Evolutionary conservation across 306 rosid genomes (phyloP).

Genomic region (Urtica urens): DNA sequence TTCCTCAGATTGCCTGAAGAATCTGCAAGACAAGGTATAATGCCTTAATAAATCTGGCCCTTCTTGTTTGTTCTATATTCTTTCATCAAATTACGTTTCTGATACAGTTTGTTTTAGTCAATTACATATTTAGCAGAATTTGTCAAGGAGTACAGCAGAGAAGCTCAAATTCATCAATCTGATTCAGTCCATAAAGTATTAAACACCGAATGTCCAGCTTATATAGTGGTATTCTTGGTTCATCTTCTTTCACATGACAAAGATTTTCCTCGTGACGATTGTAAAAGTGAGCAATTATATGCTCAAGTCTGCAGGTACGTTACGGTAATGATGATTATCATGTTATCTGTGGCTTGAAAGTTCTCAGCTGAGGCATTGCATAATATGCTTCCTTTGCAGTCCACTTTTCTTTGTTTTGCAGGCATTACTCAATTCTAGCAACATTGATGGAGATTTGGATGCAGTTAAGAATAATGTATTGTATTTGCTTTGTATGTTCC

Average conservation of each 20-base stretch:
- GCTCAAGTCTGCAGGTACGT: constrained; percentile 69
- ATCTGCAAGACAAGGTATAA: constrained; percentile 52
- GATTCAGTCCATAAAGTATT: constrained; percentile 43
- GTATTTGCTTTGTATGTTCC: constrained; percentile 53
- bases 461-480: constrained; percentile 40
- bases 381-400: constrained; percentile 46
- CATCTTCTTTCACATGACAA: constrained; percentile 63
- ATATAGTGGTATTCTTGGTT: constrained; percentile 63
- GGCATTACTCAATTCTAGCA: constrained; percentile 38
- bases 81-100: constrained; percentile 17
- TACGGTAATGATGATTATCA: constrained; percentile 9
- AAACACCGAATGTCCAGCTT: constrained; percentile 52
- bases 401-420: constrained; percentile 65
- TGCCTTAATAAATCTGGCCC: constrained; percentile 3
- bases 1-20: constrained; percentile 33
- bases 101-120: constrained; percentile 44
- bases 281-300: constrained; percentile 41
- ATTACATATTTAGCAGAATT: constrained; percentile 61
- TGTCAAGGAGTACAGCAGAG: constrained; percentile 56
- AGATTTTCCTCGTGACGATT: constrained; percentile 43
- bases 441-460: constrained; percentile 45
- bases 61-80: constrained; percentile 3
- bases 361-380: constrained; percentile 9
- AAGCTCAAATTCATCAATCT: constrained; percentile 41
- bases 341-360: constrained; percentile 9